phyloP scores from a whole-genome alignment of 2,329 filamentous ascomycete genomes.

The Phialemoniopsis sp. region DNA sequence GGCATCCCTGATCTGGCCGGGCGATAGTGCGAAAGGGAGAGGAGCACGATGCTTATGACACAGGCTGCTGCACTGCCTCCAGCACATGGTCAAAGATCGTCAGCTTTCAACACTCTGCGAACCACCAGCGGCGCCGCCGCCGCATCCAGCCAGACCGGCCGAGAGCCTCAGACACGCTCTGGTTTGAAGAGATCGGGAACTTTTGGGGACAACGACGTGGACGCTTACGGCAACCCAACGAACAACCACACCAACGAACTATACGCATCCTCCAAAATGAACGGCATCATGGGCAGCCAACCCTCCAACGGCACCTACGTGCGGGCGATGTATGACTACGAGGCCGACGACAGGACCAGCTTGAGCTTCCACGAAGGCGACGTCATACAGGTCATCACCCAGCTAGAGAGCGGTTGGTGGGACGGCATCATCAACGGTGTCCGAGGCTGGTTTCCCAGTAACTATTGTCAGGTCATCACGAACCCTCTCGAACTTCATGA shows the following conservation, averaged over 20 bases:
- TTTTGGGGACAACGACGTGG: slow-evolving; percentile 12
- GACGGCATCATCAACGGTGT: slow-evolving; percentile 97
- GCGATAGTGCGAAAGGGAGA: no score
- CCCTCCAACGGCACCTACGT: slow-evolving; percentile 78
- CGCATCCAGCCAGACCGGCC: neutral
- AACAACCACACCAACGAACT: slow-evolving; percentile 8
- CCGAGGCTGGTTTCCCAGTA: slow-evolving; percentile 98
- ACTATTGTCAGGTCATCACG: slow-evolving; percentile 88
- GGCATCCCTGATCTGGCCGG: neutral
- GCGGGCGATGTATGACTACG: slow-evolving; percentile 94
- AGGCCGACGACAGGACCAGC: slow-evolving; percentile 94
- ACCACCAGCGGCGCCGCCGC: neutral
- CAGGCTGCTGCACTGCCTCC: slow-evolving; percentile 40
- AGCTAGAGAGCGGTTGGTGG: slow-evolving; percentile 98
- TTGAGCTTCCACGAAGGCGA: slow-evolving; percentile 96
- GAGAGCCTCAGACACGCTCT: neutral
- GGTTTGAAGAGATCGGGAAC: neutral
- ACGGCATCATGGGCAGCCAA: slow-evolving; percentile 55
- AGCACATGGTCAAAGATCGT: slow-evolving; percentile 35
- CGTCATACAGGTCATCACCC: slow-evolving; percentile 96
- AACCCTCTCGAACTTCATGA: slow-evolving; percentile 70
- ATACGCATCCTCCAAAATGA: slow-evolving; percentile 39
- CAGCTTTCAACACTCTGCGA: slow-evolving; percentile 8
- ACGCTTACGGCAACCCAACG: slow-evolving; percentile 22
- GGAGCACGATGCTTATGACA: slow-evolving; percentile 52